Conservation (phyloP, 345 rosid species). For the Aquilaria yunnanensis region DNA sequence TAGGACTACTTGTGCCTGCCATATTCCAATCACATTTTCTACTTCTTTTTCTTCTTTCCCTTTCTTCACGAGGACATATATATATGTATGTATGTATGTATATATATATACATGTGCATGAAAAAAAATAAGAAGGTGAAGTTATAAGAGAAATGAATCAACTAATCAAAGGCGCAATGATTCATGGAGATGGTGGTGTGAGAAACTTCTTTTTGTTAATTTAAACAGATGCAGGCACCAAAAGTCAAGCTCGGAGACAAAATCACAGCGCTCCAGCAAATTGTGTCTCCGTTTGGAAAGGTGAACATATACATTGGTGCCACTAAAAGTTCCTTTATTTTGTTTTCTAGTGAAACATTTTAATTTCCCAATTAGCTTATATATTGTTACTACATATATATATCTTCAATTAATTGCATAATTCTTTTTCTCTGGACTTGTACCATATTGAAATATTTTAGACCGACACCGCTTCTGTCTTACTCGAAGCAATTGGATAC, state of each 20-base stretch:
- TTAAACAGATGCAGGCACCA: slow-evolving; percentile 48
- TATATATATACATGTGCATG: too few relatives aligned
- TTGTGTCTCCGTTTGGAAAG: slow-evolving; percentile 98
- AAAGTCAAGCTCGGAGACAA: slow-evolving; percentile 82
- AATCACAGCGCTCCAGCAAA: slow-evolving; percentile 90
- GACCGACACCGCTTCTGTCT: slow-evolving; percentile 93
- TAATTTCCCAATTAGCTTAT: neutral
- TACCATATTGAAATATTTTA: slow-evolving; percentile 19
- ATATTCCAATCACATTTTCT: too few relatives aligned
- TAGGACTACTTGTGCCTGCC: too few relatives aligned
- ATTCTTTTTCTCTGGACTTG: neutral
- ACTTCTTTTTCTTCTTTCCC: too few relatives aligned
- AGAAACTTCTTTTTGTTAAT: neutral
- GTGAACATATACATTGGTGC: slow-evolving; percentile 20
- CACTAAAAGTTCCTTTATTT: slow-evolving; percentile 3
- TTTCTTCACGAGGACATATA: too few relatives aligned
- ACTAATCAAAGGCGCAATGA: neutral
- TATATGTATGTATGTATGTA: too few relatives aligned
- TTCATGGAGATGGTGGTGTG: neutral
- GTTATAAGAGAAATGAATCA: neutral
- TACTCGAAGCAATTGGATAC: slow-evolving; percentile 71
- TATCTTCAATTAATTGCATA: neutral
- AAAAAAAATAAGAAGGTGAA: neutral
- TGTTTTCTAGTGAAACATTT: slow-evolving; percentile 5
- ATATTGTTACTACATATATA: neutral